phyloP scores from a whole-genome alignment of 73 alveolate species.

The Symbiodinium natans region DNA sequence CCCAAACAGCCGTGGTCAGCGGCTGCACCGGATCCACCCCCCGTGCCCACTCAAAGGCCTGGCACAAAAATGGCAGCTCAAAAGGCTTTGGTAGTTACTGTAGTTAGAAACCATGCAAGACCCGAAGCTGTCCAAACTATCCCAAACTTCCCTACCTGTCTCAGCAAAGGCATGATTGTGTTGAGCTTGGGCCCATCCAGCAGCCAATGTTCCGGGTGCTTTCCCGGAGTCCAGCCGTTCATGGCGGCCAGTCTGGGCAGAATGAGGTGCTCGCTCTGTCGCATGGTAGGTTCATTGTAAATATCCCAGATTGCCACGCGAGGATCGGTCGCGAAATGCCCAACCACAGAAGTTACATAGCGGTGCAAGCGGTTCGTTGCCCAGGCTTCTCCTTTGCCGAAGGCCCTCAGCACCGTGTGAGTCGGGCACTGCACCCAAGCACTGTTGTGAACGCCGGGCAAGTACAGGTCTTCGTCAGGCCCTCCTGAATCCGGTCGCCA shows the following conservation, averaged over 20 bases:
- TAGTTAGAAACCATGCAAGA: too few relatives aligned
- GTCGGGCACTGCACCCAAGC: conserved; percentile 91
- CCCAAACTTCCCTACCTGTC: neutral
- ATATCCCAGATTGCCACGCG: conserved; percentile 95
- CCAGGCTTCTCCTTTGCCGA: conserved; percentile 32
- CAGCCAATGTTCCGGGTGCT: conserved; percentile 80
- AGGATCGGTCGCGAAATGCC: conserved; percentile 78
- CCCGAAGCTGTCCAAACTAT: too few relatives aligned
- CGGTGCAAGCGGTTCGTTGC: conserved; percentile 49
- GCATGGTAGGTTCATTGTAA: conserved; percentile 95
- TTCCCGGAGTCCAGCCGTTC: conserved; percentile 2
- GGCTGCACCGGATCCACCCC: conserved; percentile 95
- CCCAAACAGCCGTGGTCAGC: conserved; percentile 95
- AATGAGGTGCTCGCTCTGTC: conserved; percentile 83
- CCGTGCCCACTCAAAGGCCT: conserved; percentile 95
- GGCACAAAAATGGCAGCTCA: neutral
- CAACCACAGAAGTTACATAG: conserved; percentile 87
- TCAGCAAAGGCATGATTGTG: conserved; percentile 21
- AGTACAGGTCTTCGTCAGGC: conserved; percentile 16
- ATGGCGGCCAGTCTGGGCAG: conserved; percentile 81
- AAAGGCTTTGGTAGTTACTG: neutral
- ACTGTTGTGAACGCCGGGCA: conserved; percentile 88
- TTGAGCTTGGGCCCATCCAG: conserved; percentile 77
- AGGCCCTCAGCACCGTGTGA: conserved; percentile 49
- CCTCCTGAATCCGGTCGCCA: conserved; percentile 79